phyloP scores from a whole-genome alignment of 768 basidiomycete genomes.

The Tylopilus sp. region DNA sequence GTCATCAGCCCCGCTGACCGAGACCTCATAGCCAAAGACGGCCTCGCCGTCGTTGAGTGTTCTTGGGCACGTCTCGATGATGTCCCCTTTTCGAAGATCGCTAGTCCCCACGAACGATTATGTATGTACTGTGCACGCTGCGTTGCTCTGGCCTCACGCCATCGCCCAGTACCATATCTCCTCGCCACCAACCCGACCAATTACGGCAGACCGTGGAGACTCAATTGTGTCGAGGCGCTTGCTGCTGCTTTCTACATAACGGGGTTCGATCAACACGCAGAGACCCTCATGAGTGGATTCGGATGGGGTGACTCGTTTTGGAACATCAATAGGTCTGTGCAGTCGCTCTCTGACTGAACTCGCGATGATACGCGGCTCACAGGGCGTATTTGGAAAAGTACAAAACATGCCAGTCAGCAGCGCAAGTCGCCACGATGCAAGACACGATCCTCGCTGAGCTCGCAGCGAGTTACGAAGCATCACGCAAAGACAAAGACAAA shows the following conservation, averaged over 20 bases:
- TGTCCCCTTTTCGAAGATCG: conserved; percentile 91
- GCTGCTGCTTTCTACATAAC: conserved; percentile 95
- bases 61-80: conserved; percentile 97
- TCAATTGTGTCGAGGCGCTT: conserved; percentile 93
- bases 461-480: conserved; percentile 56
- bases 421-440: conserved; percentile 58
- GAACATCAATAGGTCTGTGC: conserved; percentile 68
- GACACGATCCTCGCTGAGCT: conserved; percentile 68
- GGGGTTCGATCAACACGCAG: conserved; percentile 79
- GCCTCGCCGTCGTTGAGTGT: conserved; percentile 97
- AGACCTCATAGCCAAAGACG: conserved; percentile 67
- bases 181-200: conserved; percentile 96
- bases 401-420: conserved; percentile 60
- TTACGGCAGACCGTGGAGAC: conserved; percentile 94
- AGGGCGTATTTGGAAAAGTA: conserved; percentile 66
- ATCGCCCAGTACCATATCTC: conserved; percentile 80
- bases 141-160: background rate
- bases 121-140: conserved; percentile 45
- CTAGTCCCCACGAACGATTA: conserved; percentile 88
- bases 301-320: conserved; percentile 91
- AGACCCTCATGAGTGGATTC: conserved; percentile 73
- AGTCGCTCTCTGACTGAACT: background rate
- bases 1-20: conserved; percentile 81
- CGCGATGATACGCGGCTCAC: background rate
- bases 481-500: conserved; percentile 42